Evolutionary conservation across 257 asterid genomes (phyloP), one percentile per base, ranked within the genome.

Genomic region (Gynochthodes officinalis): DNA sequence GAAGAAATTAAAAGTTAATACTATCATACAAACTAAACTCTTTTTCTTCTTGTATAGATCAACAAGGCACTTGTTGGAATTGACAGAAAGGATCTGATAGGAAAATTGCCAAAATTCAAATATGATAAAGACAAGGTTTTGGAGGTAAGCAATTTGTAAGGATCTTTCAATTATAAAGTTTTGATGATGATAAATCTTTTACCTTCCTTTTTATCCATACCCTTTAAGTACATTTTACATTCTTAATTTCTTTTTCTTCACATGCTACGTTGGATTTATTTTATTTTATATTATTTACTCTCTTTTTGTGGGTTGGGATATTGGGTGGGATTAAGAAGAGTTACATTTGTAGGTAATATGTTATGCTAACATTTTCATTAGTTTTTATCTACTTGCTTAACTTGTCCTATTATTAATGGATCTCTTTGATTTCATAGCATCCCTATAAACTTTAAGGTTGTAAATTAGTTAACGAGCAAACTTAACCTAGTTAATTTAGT

Each of bases 91-190:
- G 95, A 93, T 58, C 79, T 93, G 65, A 86, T 89, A 95, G 86
- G 86, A 70, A 93, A 89, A 75, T 82, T 93, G 81, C 97, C 98
- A 64, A 93, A 93, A 74, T 93, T 93, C 78, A 70, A 87, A 39
- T 89, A 92, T 44, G 96, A 92, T 13, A 96, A 90, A 78, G 98
- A 89, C 70, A 93, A 90, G 69, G 94, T 85, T 75, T 67, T 93
- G 68, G 97, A 93, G 95, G 97, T 89, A 76, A 80, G 82, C 30
- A 37, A 32, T 67, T 77, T n/a, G 30, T 12, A 40, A 37, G 50
- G 35, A 69, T 69, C 64, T 53, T 52, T 52, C 50, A 39, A 33
- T 40, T 27, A 19, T 52, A 54, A 4, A n/a, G 50, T 14, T 52
- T 52, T 40, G 13, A 37, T 7, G 28, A 39, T 37, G 37, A n/a